Evolutionary conservation across 2,329 filamentous ascomycete genomes (phyloP), one percentile per base, ranked within the genome.

Genomic region (Penicillium nordicum): DNA sequence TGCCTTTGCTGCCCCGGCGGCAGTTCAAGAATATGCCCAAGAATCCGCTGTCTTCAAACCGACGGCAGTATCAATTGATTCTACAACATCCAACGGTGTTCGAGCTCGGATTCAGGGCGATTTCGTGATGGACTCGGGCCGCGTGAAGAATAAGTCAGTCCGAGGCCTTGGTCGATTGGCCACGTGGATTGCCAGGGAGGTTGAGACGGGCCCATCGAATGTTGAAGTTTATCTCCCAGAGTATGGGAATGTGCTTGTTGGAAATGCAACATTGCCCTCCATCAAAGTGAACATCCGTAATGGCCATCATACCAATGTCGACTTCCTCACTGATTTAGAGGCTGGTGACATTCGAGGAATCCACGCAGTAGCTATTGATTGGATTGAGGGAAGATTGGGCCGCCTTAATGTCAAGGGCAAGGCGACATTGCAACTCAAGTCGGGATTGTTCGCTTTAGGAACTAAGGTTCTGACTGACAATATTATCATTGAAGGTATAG

Each of bases 11-110:
- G 84, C 88, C 0, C 92, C 93, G 2, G 86, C 88, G 16, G 84
- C 88, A 8, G 84, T 96, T 11, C 86, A 96, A 74, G 84, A 90
- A 69, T 99, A 99, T 74, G 90, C 89, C 47, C 88, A 93, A 74
- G 82, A 92, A 72, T 90, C 92, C 3, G 82, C 88, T 25, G 85
- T 93, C 18, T 84, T 99, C 63, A 85, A 92, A 69, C 90, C 94
- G 2, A 92, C 88, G 6, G 89, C 87, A 63, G 76, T 99, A 21
- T 91, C 92, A 1, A 86, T 99, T 57, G 89, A 94, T 67, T 90
- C 88, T 2, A 88, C 97, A 63, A 97, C 91, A 0, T 70, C 84
- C 8, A 82, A 87, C 57, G 93, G 94, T 12, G 84, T 97, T 9
- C 84, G 83, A 59, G 88, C 90, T 32, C 86, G 91, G 60, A 81